Base-by-base conservation (phyloP, 1,139 yeast species). In the Pichia sp. region DNA sequence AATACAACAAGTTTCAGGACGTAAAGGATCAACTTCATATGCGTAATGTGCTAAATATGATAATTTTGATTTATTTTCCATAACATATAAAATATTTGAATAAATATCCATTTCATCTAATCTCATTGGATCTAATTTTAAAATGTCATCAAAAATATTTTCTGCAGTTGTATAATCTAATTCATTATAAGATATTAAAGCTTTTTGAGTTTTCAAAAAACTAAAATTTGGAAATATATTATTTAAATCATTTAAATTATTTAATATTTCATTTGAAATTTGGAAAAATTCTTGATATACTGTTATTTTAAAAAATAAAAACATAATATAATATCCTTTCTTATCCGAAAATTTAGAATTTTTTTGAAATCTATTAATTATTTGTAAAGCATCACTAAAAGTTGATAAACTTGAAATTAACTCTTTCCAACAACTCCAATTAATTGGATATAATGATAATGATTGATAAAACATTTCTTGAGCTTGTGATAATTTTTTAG, bases 381-480 rank as follows among this genome's bases (percentile, higher is more conserved):
- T 65, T 6, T 63, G 61, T 11, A 71, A 49, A 0, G 87, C 84
- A 45, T 83, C 87, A 50, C 83, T 87, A 43, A 80, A 70, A 27
- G 80, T 73, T 5, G 75, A 66, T 22, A 89, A 64, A 42, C 94
- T 81, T 3, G 78, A 69, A 12, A 83, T 68, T 33, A 92, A 68
- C 58, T 92, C 97, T 50, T 76, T 74, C 97, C 97, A 94, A 48
- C 95, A 86, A 45, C 92, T 78, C 97, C 97, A 92, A 58, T 92
- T 92, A 61, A 74, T 85, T 0, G 97, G 96, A 55, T 82, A 87
- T 27, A 73, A 41, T 22, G 69, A 62, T 20, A 84, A 61, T 1
- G 96, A 83, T 41, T 70, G 69, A 38, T 79, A 67, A 37, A 89
- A 70, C 41, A 69, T 68, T 26, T 71, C 67, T 48, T 82, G 79